Base-by-base conservation (phyloP, 495 filamentous ascomycete species). In the Cercophora sp. region DNA sequence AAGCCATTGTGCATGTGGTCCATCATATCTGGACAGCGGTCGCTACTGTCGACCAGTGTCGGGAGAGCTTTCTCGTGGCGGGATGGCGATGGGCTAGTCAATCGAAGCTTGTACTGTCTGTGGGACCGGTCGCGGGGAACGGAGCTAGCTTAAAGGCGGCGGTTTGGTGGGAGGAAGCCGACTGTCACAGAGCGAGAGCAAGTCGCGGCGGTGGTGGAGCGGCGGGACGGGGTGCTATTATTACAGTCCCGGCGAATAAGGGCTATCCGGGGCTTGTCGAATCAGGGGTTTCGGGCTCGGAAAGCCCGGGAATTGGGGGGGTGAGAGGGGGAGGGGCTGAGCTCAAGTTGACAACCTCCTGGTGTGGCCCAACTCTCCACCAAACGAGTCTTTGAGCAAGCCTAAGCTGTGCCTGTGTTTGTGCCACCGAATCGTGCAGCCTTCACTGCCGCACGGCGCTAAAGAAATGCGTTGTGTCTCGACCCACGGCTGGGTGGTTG, bases 1-100 rank as follows among this genome's bases (percentile, higher is more conserved):
- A 78, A 81, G 58, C 68, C 69, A 44, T 64, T 67, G 46, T 71
- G 66, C 59, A 60, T 72, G 64, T 58, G 75, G 58, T 79, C 76
- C 78, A 79, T 79, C 48, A 60, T 63, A 9, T 8, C 34, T 25
- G 55, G 27, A 50, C 16, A 11, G 25, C 19, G 23, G 32, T 56
- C 45, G 57, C 50, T 32, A 39, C 48, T n/a, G 48, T 26, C 48
- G 48, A 51, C 31, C 41, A 45, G 54, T 9, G 51, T 23, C 27
- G 4, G 22, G 11, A 9, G 15, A 15, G 39, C 27, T 43, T 9
- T 52, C 13, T 18, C 23, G 27, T 18, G 4, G 45, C 2, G n/a
- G n/a, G n/a, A n/a, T n/a, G n/a, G n/a, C n/a, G n/a, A n/a, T n/a
- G n/a, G n/a, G n/a, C n/a, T n/a, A n/a, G n/a, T n/a, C n/a, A n/a